Evolutionary conservation across 177 flowering plant species (phyloP), one percentile per base, ranked within the genome.

Genomic region (Telopea speciosissima): DNA sequence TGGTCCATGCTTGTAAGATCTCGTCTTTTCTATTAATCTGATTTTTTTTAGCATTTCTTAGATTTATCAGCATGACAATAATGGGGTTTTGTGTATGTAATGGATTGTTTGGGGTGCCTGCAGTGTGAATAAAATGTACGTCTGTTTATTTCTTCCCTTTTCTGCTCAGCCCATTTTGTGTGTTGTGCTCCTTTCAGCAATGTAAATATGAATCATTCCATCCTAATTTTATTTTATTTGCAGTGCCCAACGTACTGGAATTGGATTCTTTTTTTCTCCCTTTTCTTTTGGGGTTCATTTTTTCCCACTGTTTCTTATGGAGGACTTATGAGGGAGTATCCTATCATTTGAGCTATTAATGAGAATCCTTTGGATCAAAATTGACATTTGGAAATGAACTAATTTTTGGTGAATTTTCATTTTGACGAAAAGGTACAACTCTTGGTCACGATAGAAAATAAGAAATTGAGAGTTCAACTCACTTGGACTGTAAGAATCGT

Each of bases 41-140:
- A 68, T 58, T 74, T 49, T 63, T 58, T 16, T 3, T 62, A 66
- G 74, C 71, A 71, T 72, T 72, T 66, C 68, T 36, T 75, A 65
- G 75, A 71, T 78, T 78, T 72, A 72, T 78, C 62, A 65, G 78
- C 68, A 59, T 75, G 70, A 28, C 67, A 78, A 78, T 78, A 75
- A 74, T 75, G 69, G 68, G 71, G 23, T 62, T 72, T 70, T 31
- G 61, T 78, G 78, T 78, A 74, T 72, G 73, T 68, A 75, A 68
- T 78, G 66, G 67, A 74, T 74, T 78, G 75, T 68, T 74, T 75
- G 75, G 70, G 70, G 58, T 69, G 75, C 67, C 68, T 78, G 70
- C 78, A 69, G 78, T 74, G 73, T 72, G 73, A 75, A 78, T 78
- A 78, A 78, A 63, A 78, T 40, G 66, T 61, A 25, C 40, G 17